Conservation (phyloP, 805 yeast genomes). For the Ogataea philodendri region DNA sequence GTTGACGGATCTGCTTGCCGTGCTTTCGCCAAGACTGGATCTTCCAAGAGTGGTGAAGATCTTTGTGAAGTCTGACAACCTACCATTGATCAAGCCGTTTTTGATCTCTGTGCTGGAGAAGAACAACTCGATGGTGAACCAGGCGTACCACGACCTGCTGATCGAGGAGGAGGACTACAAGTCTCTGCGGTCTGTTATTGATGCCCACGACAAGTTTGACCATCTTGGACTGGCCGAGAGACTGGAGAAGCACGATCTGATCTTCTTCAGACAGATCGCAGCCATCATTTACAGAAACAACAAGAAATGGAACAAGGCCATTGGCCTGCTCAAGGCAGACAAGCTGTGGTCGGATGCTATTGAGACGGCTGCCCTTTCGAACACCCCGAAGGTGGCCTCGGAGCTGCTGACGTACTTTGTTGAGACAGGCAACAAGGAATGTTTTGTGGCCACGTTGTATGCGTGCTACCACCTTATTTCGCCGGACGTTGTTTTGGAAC, state of each 20-base stretch:
- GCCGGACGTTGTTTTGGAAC: conserved; percentile 81
- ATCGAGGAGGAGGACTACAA: conserved; percentile 97
- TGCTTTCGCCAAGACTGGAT: conserved; percentile 84
- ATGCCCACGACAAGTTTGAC: conserved; percentile 87
- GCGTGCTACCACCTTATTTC: conserved; percentile 77
- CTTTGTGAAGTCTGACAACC: conserved; percentile 91
- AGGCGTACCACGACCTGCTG: conserved; percentile 91
- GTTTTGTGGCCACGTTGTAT: conserved; percentile 86
- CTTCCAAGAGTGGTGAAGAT: conserved; percentile 92
- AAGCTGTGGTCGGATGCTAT: conserved; percentile 94
- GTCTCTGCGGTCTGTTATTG: conserved; percentile 82
- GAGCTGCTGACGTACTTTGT: conserved; percentile 89
- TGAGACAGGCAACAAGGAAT: conserved; percentile 94
- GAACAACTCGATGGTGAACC: conserved; percentile 87
- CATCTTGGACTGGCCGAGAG: conserved; percentile 89
- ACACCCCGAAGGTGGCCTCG: conserved; percentile 76
- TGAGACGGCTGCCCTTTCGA: conserved; percentile 84
- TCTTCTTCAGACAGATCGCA: conserved; percentile 94
- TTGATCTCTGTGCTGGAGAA: conserved; percentile 86
- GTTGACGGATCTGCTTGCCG: conserved; percentile 80
- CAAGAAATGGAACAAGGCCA: conserved; percentile 89
- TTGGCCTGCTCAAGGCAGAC: conserved; percentile 84
- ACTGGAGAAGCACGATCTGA: conserved; percentile 84
- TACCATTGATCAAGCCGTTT: conserved; percentile 95
- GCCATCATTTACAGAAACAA: conserved; percentile 91